phyloP scores from a whole-genome alignment of 208 protist genomes.

The Trypanosoma lewisi region DNA sequence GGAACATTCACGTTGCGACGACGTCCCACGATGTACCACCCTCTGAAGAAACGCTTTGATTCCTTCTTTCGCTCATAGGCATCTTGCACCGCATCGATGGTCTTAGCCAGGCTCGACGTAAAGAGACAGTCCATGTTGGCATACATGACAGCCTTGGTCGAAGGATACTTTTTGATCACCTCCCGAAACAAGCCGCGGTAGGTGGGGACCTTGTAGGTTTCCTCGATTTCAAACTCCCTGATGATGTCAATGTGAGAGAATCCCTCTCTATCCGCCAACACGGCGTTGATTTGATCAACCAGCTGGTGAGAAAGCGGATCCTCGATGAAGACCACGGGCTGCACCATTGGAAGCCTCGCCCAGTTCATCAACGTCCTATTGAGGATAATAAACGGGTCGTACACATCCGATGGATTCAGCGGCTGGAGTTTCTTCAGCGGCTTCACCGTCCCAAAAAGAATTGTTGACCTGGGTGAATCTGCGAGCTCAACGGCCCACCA shows the following conservation, averaged over 20 bases:
- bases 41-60: neutral
- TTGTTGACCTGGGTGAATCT: neutral
- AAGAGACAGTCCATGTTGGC: slow-evolving; percentile 3
- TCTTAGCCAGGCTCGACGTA: neutral
- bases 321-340: slow-evolving; percentile 16
- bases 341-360: slow-evolving; percentile 13
- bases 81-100: neutral
- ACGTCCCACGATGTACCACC: neutral
- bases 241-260: slow-evolving; percentile 5
- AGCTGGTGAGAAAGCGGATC: neutral
- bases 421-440: slow-evolving; percentile 8
- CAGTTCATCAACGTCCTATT: slow-evolving; percentile 21
- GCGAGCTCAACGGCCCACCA: neutral
- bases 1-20: slow-evolving; percentile 3
- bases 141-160: slow-evolving; percentile 1
- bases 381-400: slow-evolving; percentile 9
- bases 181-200: slow-evolving; percentile 10
- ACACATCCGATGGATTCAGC: neutral
- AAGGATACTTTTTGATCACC: neutral
- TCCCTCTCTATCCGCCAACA: neutral
- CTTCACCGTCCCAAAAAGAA: slow-evolving; percentile 18
- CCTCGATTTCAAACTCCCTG: slow-evolving; percentile 5
- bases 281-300: neutral
- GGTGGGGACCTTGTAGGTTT: slow-evolving; percentile 13
- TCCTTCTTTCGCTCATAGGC: neutral